Percentiles rank a stretch among this genome's conserved stretches.
phyloP scores from a whole-genome alignment of 306 rosid species.

The Cucurbita argyrosperma region DNA sequence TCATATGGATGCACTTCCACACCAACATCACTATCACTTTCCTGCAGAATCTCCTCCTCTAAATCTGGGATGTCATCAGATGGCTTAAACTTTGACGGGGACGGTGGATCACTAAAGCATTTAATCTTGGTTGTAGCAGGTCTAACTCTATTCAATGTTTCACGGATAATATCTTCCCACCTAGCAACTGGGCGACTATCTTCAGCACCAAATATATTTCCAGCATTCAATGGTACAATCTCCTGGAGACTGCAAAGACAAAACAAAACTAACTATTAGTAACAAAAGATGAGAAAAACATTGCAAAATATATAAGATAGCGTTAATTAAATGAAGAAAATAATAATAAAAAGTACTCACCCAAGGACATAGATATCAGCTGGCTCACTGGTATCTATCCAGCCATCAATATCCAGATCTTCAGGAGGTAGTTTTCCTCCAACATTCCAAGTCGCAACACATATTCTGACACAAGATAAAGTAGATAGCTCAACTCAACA shows the following conservation, averaged over 20 bases:
- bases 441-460: conserved; percentile 84
- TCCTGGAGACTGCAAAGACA: conserved; percentile 67
- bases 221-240: conserved; percentile 85
- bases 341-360: conserved; percentile 20
- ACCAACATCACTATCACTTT: conserved; percentile 72
- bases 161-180: conserved; percentile 76
- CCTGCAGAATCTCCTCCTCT: conserved; percentile 57
- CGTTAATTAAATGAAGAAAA: neutral
- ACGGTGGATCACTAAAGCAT: conserved; percentile 84
- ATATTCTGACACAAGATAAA: conserved; percentile 35
- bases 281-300: neutral
- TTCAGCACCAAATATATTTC: conserved; percentile 77
- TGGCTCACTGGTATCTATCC: conserved; percentile 52
- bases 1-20: conserved; percentile 66
- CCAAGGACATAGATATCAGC: conserved; percentile 90
- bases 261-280: neutral
- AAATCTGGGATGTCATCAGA: conserved; percentile 38
- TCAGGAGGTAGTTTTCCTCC: conserved; percentile 77
- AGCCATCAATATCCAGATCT: conserved; percentile 74
- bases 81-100: conserved; percentile 79
- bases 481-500: conserved; percentile 4
- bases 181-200: conserved; percentile 57
- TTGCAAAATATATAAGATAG: conserved; percentile 3
- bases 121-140: conserved; percentile 34
- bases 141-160: conserved; percentile 51